A percentile compares a stretch with the other conserved stretches of the same genome.
Conservation (phyloP, 345 rosid genomes). For the Syzygium aqueum region DNA sequence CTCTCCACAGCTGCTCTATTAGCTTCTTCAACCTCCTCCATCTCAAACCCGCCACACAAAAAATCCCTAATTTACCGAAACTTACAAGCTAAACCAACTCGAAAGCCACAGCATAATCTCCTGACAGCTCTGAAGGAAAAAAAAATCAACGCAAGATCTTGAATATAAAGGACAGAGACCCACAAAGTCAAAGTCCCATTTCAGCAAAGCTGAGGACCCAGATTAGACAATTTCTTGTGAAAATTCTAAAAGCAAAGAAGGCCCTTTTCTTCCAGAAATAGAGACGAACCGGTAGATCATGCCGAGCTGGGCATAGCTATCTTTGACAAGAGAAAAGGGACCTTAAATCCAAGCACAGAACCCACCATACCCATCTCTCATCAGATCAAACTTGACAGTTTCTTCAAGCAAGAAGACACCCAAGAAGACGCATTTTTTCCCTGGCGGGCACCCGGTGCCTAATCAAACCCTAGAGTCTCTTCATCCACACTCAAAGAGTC, state of each 20-base stretch:
- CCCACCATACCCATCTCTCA: background rate
- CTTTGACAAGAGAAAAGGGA: background rate
- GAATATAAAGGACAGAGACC: slow-evolving; percentile 9
- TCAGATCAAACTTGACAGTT: background rate
- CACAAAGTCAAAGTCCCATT: slow-evolving; percentile 22
- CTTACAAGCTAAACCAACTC: slow-evolving; percentile 14
- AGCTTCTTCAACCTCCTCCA: slow-evolving; percentile 93
- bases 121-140: background rate
- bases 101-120: slow-evolving; percentile 8
- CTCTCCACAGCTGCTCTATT: slow-evolving; percentile 83
- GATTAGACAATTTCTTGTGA: background rate
- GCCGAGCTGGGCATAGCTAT: background rate
- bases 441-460: slow-evolving; percentile 29
- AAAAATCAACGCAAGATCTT: slow-evolving; percentile 1
- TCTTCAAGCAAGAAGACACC: background rate
- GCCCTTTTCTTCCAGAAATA: background rate
- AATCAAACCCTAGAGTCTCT: slow-evolving; percentile 60
- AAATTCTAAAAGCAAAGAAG: background rate
- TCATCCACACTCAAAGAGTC: slow-evolving; percentile 1
- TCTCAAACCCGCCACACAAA: slow-evolving; percentile 10
- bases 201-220: slow-evolving; percentile 1
- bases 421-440: background rate
- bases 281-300: background rate
- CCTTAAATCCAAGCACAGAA: background rate
- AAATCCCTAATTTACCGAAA: slow-evolving; percentile 22